Conservation (phyloP, 257 asterid species). For the Solanum pennellii region DNA sequence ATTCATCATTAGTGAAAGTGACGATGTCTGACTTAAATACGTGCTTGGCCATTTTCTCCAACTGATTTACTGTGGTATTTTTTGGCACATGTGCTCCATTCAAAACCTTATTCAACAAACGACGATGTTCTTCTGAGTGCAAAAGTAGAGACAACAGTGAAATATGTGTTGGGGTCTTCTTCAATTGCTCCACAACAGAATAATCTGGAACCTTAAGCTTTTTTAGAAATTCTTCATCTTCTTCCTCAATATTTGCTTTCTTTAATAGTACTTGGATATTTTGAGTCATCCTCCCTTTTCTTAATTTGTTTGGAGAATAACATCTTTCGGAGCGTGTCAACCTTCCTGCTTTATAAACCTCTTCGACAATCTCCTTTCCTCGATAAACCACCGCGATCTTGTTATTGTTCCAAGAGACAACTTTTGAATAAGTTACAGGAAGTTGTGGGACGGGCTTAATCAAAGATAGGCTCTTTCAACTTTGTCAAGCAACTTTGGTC, state of each 20-base stretch:
- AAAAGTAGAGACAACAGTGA: not conserved
- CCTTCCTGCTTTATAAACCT: not conserved
- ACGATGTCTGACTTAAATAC: too few species aligned
- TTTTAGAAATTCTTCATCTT: too few species aligned
- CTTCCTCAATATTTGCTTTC: not conserved
- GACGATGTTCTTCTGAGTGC: too few species aligned
- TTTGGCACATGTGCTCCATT: too few species aligned
- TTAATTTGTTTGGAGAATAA: not conserved
- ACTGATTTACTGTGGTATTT: too few species aligned
- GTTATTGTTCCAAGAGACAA: not conserved
- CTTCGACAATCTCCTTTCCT: not conserved
- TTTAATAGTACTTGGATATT: not conserved
- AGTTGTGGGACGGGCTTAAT: rapidly evolving
- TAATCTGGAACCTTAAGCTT: not conserved
- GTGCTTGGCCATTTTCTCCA: too few species aligned
- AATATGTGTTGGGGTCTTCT: rapidly evolving
- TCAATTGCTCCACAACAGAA: not conserved
- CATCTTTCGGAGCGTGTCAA: not conserved
- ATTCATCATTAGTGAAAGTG: too few species aligned
- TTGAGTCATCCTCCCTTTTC: not conserved
- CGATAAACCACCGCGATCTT: not conserved
- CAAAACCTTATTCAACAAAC: too few species aligned
- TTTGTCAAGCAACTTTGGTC: not conserved
- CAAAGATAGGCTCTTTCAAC: not conserved
- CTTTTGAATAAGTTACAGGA: not conserved